phyloP scores from a whole-genome alignment of 1,284 basidiomycete species.

The Irpex sp. region DNA sequence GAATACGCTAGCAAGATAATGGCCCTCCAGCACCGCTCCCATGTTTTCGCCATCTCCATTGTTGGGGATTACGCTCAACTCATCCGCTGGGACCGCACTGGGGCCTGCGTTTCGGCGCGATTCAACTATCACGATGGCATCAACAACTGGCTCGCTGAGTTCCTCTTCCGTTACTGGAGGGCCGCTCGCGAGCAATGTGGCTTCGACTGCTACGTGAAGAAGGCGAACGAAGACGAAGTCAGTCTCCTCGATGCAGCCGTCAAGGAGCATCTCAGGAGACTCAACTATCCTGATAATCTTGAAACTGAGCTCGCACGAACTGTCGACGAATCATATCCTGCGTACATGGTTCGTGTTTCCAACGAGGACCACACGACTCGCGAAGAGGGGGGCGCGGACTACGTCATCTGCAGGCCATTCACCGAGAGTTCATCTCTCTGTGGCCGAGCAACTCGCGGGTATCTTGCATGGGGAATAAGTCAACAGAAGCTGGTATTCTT shows the following conservation, averaged over 20 bases:
- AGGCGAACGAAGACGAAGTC: not conserved
- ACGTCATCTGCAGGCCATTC: slow-evolving; percentile 8
- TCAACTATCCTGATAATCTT: not conserved
- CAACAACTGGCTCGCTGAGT: not conserved
- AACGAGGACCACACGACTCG: not conserved
- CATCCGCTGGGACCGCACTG: slow-evolving; percentile 23
- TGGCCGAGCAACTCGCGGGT: slow-evolving; percentile 11
- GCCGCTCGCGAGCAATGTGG: slow-evolving; percentile 5
- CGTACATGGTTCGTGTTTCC: not conserved
- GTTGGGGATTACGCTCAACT: slow-evolving; percentile 16
- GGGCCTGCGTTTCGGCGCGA: slow-evolving; percentile 14
- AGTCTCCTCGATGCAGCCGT: slow-evolving; percentile 1
- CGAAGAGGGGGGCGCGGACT: not conserved
- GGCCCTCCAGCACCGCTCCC: slow-evolving; percentile 6
- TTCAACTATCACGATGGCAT: slow-evolving; percentile 13
- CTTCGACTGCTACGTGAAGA: slow-evolving; percentile 3
- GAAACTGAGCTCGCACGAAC: not conserved
- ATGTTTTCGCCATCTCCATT: slow-evolving; percentile 7
- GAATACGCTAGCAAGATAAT: not conserved
- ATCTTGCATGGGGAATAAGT: slow-evolving; percentile 6
- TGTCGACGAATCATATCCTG: not conserved
- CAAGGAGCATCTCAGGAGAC: not conserved
- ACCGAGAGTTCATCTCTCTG: not conserved
- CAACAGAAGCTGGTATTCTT: slow-evolving; percentile 9
- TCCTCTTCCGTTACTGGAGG: slow-evolving; percentile 6